Evolutionary conservation across 2,329 filamentous ascomycete species (phyloP), one percentile per base, ranked within the genome.

Genomic region (Cladophialophora immunda): DNA sequence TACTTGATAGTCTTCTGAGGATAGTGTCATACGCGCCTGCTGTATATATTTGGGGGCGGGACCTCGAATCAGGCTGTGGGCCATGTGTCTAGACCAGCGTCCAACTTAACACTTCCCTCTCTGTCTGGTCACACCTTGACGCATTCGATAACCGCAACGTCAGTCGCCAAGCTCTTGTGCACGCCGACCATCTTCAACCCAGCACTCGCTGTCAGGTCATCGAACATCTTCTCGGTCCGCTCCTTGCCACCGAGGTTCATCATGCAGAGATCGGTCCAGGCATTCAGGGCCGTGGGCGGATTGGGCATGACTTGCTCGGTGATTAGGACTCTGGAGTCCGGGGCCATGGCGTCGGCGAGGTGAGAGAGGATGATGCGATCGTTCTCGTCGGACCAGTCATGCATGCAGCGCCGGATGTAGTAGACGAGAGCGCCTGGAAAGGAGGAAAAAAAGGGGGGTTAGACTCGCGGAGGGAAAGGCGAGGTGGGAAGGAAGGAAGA

Each of bases 171-270:
- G 50, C 50, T 53, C 50, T 53, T 53, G 22, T 53, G 50, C 8
- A 41, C 38, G 38, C 38, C 38, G 38, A 41, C 70, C 22, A 74
- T 34, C 53, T 65, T 62, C 56, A 75, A 58, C 6, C 71, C 73
- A 0, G 69, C 65, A 32, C 30, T 57, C 17, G 74, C 74, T 11
- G 75, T 56, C 3, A 75, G 56, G 17, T 50, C 60, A 13, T 54
- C 68, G 38, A 66, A 75, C 7, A 73, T 58, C 38, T 72, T 72
- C 56, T 71, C 68, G 3, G 74, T 75, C 17, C 74, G 66, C 62
- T 75, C 74, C 19, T 68, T 62, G 4, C 74, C 74, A 11, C 65
- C 72, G 9, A 75, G 61, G 7, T 68, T 70, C 72, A 76, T 73
- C 70, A 76, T 68, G 0, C 65, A 68, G 34, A 69, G 65, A 59